Percentiles rank a stretch among this genome's conserved stretches.
phyloP scores from a whole-genome alignment of 257 asterid genomes.

The Rhazya stricta region DNA sequence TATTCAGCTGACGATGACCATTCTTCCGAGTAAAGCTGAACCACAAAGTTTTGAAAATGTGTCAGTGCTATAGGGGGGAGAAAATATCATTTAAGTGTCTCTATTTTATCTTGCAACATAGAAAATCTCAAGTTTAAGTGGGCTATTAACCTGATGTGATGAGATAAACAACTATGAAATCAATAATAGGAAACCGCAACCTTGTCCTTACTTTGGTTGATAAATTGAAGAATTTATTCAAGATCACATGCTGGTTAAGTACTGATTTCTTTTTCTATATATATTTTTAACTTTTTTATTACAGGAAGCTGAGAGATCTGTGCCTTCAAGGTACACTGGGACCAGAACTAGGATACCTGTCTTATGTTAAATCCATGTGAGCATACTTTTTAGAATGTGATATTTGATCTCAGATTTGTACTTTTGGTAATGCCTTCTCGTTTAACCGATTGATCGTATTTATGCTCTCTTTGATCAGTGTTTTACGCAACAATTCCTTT shows the following conservation, averaged over 20 bases:
- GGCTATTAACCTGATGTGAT: background rate
- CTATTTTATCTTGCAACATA: too few relatives aligned
- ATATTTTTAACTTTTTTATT: too few relatives aligned
- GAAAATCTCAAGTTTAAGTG: too few relatives aligned
- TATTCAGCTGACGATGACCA: background rate
- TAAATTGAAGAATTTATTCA: background rate
- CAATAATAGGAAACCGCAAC: background rate
- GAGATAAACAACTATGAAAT: background rate
- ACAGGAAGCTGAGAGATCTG: conserved; percentile 31
- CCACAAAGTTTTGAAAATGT: background rate
- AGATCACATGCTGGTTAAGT: background rate
- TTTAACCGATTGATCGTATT: background rate
- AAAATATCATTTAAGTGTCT: background rate
- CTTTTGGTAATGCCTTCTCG: background rate
- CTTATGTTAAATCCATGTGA: conserved; percentile 26
- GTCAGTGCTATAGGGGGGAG: background rate
- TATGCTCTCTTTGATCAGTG: conserved; percentile 10
- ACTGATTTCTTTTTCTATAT: background rate
- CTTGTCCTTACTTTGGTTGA: background rate
- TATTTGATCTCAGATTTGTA: background rate
- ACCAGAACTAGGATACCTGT: conserved; percentile 25
- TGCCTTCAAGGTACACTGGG: conserved; percentile 32
- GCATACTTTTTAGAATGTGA: background rate
- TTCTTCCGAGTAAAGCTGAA: background rate
- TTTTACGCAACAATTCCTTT: conserved; percentile 34